phyloP scores from a whole-genome alignment of 176 grass and related monocot species.

The Triticum urartu region DNA sequence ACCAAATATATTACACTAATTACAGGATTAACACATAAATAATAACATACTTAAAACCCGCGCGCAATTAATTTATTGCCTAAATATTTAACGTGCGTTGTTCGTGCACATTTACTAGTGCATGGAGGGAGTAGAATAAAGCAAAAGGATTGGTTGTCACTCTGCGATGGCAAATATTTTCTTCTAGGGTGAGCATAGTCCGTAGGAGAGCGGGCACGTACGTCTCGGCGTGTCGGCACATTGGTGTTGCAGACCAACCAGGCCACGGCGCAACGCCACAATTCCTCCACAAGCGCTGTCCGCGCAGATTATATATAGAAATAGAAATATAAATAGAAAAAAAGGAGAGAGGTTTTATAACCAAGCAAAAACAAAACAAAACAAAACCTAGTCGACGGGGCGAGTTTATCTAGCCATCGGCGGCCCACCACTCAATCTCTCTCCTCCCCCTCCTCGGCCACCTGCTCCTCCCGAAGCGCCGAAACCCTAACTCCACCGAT shows the following conservation, averaged over 20 bases:
- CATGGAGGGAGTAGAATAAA: too few relatives aligned
- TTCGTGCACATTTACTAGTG: too few relatives aligned
- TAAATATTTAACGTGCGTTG: too few relatives aligned
- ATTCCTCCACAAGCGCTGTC: not conserved
- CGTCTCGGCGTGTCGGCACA: not conserved
- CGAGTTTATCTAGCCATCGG: conserved; percentile 41
- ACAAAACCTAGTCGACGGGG: not conserved
- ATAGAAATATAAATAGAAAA: not conserved
- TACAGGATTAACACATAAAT: too few relatives aligned
- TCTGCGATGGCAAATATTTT: too few relatives aligned
- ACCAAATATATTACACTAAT: too few relatives aligned
- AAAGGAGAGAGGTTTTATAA: not conserved
- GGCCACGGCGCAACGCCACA: conserved; percentile 2
- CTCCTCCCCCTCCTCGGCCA: not conserved
- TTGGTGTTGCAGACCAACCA: conserved; percentile 15
- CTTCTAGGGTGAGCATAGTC: not conserved
- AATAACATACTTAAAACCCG: too few relatives aligned
- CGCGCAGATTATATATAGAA: not conserved
- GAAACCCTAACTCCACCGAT: conserved; percentile 56
- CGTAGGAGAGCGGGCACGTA: not conserved
- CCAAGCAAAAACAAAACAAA: not conserved
- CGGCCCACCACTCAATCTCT: conserved; percentile 22
- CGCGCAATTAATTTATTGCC: too few relatives aligned
- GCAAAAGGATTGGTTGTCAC: too few relatives aligned
- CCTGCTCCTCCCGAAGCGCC: conserved; percentile 27